Base-by-base conservation (phyloP, 1,139 yeast species). In the Hyphopichia fennica region DNA sequence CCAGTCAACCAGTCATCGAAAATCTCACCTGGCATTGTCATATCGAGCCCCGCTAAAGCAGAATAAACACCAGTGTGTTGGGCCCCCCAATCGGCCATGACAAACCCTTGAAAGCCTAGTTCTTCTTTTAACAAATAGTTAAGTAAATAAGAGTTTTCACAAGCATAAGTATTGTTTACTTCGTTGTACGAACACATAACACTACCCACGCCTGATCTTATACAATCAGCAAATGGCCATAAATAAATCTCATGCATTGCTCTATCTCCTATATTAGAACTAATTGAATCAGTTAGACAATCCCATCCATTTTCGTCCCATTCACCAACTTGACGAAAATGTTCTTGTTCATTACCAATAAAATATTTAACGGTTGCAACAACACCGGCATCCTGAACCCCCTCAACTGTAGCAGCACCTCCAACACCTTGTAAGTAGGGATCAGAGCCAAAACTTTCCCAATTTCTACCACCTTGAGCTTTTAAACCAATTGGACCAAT, bases 171-270 rank as follows among this genome's bases (percentile, higher is more conserved):
- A 49, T 79, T 77, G 60, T 82, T 82, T 38, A 82, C 75, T 50
- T 69, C 67, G 48, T 82, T 81, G 54, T 79, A 81, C 0, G 85
- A 70, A 52, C 87, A 81, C 83, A 82, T 80, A 13, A 82, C 66
- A 20, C 82, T 71, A 1, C 82, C 85, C 25, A 68, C 82, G 13
- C 85, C 85, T 9, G 86, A 82, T 44, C 75, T 70, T 30, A 82
- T 67, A 37, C 77, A 75, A 53, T 82, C 84, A 19, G 84, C 84
- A 65, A 81, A 82, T 5, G 87, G 88, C 85, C 86, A 80, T 41
- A 80, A 60, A 54, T 76, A 82, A 2, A 81, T 57, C 52, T 82
- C 87, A 54, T 81, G 87, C 76, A 82, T 69, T 1, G 82, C 77
- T 32, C 84, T 61, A 55, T 82, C 87, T 39, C 81, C 84, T 39